A percentile compares a stretch with the other conserved stretches of the same genome.
phyloP scores from a whole-genome alignment of 169 alveolate species.

The Eimeria sp. region DNA sequence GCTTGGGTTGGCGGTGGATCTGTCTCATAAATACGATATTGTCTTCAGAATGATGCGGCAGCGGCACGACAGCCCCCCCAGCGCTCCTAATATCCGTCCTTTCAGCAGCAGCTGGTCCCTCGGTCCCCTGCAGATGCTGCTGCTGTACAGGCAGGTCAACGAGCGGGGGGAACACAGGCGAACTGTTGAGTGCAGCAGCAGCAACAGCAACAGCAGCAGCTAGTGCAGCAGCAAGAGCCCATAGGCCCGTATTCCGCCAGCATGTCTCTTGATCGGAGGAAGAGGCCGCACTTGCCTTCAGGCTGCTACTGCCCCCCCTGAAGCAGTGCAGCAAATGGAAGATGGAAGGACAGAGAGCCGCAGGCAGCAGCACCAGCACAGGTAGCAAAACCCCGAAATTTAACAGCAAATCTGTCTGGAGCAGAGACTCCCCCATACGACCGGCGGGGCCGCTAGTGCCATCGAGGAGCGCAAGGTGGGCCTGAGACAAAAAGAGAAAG shows the following conservation, averaged over 20 bases:
- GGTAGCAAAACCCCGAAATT: constrained; percentile 31
- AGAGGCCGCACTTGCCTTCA: not conserved
- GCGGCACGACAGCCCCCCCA: not conserved
- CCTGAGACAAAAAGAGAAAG: not conserved
- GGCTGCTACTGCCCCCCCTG: not conserved
- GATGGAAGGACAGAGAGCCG: constrained; percentile 21
- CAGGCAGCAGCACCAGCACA: constrained; percentile 67
- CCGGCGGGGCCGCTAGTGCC: constrained; percentile 73
- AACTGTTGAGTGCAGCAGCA: not conserved
- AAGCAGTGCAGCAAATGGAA: not conserved
- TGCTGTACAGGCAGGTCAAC: not conserved
- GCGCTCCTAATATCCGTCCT: not conserved
- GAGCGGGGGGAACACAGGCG: not conserved
- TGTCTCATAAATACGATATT: not conserved
- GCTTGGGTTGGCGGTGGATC: not conserved
- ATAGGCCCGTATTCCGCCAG: not conserved
- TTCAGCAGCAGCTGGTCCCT: not conserved
- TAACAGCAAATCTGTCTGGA: constrained; percentile 49
- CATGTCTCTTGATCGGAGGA: not conserved
- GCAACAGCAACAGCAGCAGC: not conserved
- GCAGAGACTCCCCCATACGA: constrained; percentile 34
- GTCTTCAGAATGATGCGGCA: not conserved
- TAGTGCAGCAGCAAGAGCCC: not conserved
- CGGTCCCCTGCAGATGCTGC: not conserved
- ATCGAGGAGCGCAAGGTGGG: constrained; percentile 47